Evolutionary conservation across 169 alveolate genomes (phyloP).

Genomic region (Cryptosporidium canis): DNA sequence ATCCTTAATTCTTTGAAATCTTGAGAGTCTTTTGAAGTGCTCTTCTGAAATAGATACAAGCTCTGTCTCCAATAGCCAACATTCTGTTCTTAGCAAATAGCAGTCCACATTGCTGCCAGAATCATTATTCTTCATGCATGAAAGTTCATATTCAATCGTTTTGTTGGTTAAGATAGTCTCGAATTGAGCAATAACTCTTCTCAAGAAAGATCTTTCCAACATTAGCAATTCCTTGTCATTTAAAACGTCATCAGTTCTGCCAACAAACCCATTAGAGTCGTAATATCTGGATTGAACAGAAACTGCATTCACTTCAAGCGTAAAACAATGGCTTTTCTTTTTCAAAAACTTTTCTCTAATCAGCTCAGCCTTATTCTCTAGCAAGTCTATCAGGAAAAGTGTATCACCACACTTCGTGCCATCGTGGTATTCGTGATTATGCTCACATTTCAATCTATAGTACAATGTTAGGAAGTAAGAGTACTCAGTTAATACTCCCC

Average conservation of each 20-base stretch:
- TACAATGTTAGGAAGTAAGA: conserved; percentile 2
- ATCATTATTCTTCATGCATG: not conserved
- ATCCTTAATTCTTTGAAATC: not conserved
- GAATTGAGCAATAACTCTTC: conserved; percentile 34
- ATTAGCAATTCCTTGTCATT: conserved; percentile 2
- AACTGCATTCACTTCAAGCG: conserved; percentile 7
- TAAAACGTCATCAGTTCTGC: not conserved
- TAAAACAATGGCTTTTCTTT: conserved; percentile 29
- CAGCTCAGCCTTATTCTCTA: conserved; percentile 13
- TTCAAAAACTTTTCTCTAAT: not conserved
- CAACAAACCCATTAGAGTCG: conserved; percentile 14
- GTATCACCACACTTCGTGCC: conserved; percentile 52
- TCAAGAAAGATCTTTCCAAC: conserved; percentile 41
- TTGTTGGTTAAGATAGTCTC: not conserved
- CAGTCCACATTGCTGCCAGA: conserved; percentile 12
- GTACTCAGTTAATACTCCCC: conserved; percentile 27
- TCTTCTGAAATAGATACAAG: conserved; percentile 26
- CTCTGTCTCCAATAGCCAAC: conserved; percentile 45
- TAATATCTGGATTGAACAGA: conserved; percentile 41
- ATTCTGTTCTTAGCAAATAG: conserved; percentile 14
- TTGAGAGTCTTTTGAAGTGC: conserved; percentile 35
- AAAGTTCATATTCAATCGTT: conserved; percentile 20
- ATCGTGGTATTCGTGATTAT: conserved; percentile 37
- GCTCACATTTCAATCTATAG: conserved; percentile 33
- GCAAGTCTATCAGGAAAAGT: conserved; percentile 15